Conservation (phyloP, 257 asterid genomes). For the Buddleja alternifolia region DNA sequence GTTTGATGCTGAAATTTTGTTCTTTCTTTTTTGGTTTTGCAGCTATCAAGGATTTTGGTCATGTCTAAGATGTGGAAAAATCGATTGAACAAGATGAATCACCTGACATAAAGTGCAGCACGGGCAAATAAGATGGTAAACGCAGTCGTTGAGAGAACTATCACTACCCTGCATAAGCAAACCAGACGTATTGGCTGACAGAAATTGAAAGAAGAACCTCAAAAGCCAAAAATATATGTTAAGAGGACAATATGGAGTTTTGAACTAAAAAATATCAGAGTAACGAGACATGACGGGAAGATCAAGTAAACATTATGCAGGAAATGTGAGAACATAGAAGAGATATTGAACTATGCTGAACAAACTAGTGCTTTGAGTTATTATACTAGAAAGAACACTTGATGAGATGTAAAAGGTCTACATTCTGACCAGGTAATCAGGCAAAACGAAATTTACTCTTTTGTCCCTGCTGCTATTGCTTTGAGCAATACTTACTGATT, state of each 20-base stretch:
- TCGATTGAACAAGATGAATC: conserved; percentile 24
- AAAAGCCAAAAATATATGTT: neutral
- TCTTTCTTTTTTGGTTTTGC: neutral
- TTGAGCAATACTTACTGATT: too few species aligned
- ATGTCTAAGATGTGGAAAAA: neutral
- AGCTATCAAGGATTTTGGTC: neutral
- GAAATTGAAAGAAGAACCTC: conserved; percentile 10
- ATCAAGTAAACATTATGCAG: neutral
- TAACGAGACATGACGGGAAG: neutral
- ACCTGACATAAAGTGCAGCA: conserved; percentile 95
- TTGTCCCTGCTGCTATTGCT: too few species aligned
- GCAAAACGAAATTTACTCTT: too few species aligned
- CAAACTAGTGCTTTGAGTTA: too few species aligned
- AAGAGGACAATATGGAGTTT: neutral
- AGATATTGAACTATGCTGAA: too few species aligned
- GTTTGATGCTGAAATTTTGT: too few species aligned
- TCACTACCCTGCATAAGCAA: conserved; percentile 67
- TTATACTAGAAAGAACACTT: too few species aligned
- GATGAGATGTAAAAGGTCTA: too few species aligned
- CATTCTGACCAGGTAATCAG: too few species aligned
- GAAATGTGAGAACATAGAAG: neutral
- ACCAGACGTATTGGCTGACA: conserved; percentile 9
- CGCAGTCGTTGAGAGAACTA: conserved; percentile 70
- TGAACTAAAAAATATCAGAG: neutral
- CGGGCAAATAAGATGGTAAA: conserved; percentile 86